Evolutionary conservation across 495 filamentous ascomycete species (phyloP), one percentile per base, ranked within the genome.

Genomic region (Talaromyces nanjingensis): DNA sequence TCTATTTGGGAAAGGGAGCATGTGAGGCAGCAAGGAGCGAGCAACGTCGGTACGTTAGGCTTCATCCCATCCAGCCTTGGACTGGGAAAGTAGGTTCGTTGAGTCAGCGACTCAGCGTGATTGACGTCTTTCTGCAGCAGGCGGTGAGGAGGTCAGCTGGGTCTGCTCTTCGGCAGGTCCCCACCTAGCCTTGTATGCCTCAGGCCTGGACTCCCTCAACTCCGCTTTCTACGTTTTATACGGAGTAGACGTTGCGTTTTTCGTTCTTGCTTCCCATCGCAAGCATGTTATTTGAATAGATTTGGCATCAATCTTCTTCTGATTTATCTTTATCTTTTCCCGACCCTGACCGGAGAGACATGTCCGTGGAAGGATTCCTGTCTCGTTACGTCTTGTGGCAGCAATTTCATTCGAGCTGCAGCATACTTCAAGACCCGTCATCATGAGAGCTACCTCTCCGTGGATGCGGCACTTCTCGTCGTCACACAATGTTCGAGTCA

Each of bases 321-420:
- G 6, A 8, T 20, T 20, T 49, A 7, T 14, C 4, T 20, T n/a
- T n/a, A n/a, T 49, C n/a, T 20, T 49, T 49, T n/a, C 3, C 45
- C 18, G 18, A 49, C 1, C 45, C 20, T 20, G n/a, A 11, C 16
- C 24, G n/a, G 18, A 29, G 60, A 62, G 60, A 29, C 42, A 62
- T 53, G 60, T 33, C 47, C 60, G 29, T 34, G 60, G 25, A 31
- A 33, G 22, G 4, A 20, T 18, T 18, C 4, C 47, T 18, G 42
- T 62, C 11, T 37, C 60, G 14, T 9, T 22, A 8, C 42, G 16
- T 33, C 42, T 16, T 54, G 39, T 53, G 27, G 60, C 60, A 29
- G 60, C 60, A 18, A 31, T 37, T 53, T n/a, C 31, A 64, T 1
- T 27, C 31, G 5, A 64, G 39, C 53, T 64, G 42, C 34, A n/a